phyloP scores from a whole-genome alignment of 345 rosid species.

The Carallia brachiata region DNA sequence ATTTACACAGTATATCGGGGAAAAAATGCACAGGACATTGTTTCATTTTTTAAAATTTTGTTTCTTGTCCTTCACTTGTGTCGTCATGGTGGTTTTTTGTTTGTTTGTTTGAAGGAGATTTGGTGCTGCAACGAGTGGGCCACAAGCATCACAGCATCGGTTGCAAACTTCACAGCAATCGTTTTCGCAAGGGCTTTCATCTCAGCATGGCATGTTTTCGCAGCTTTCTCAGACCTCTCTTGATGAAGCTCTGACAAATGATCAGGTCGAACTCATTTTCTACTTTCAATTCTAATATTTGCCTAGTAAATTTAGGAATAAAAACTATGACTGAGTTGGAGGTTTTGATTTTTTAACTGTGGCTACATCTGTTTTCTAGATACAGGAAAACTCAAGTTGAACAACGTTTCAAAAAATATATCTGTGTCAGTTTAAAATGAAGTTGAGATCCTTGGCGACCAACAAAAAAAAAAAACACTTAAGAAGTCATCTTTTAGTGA shows the following conservation, averaged over 20 bases:
- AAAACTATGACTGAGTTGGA: background rate
- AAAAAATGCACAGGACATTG: no score
- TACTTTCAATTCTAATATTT: background rate
- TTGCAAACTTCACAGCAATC: slow-evolving; percentile 81
- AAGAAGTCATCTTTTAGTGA: no score
- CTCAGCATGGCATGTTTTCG: slow-evolving; percentile 74
- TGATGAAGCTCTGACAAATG: slow-evolving; percentile 52
- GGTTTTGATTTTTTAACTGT: background rate
- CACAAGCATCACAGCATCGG: slow-evolving; percentile 62
- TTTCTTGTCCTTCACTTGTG: background rate
- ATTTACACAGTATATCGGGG: background rate
- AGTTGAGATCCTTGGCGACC: no score
- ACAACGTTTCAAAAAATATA: background rate
- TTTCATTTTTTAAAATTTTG: background rate
- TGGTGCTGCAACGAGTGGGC: slow-evolving; percentile 36
- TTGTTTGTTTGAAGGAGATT: slow-evolving; percentile 46
- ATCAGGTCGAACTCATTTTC: slow-evolving; percentile 49
- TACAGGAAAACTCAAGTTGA: no score
- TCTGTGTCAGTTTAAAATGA: no score
- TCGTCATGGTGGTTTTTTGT: background rate
- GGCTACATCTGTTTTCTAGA: no score
- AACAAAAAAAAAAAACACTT: no score
- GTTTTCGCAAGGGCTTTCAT: slow-evolving; percentile 77
- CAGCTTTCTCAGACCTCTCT: slow-evolving; percentile 77
- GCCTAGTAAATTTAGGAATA: background rate